A percentile compares a stretch with the other conserved stretches of the same genome.
Evolutionary conservation across 345 rosid species (phyloP).

Genomic region (Eucalyptus victrix): DNA sequence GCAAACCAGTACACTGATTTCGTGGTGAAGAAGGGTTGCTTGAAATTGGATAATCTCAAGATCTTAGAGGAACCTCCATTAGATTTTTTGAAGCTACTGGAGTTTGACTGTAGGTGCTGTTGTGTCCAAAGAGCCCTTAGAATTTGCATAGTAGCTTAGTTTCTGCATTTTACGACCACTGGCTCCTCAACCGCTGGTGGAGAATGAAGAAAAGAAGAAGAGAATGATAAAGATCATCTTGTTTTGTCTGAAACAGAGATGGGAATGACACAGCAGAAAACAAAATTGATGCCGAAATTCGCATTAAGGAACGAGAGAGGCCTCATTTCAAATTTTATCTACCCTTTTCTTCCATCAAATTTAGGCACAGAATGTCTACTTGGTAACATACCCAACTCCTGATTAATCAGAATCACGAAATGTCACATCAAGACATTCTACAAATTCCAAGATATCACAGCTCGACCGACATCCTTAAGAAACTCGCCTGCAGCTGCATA

Average conservation of each 20-base stretch:
- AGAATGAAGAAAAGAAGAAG: too few relatives aligned
- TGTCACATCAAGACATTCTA: neutral
- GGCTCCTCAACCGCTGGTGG: too few relatives aligned
- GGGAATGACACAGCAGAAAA: neutral
- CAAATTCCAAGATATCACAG: neutral
- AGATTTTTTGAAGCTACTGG: too few relatives aligned
- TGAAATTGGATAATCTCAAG: too few relatives aligned
- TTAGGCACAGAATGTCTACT: neutral
- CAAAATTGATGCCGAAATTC: neutral
- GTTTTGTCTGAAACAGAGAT: neutral
- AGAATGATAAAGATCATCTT: too few relatives aligned
- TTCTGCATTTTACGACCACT: too few relatives aligned
- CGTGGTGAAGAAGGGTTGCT: rapidly evolving
- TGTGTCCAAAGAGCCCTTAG: too few relatives aligned
- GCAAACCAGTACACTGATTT: too few relatives aligned
- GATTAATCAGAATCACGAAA: neutral
- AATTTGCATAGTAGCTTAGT: too few relatives aligned
- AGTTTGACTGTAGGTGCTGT: too few relatives aligned
- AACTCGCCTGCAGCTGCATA: conserved; percentile 12
- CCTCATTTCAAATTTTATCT: neutral
- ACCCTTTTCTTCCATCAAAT: neutral
- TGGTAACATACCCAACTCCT: neutral
- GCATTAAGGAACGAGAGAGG: neutral
- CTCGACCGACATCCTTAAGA: neutral
- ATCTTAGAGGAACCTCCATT: too few relatives aligned